A percentile compares a stretch with the other conserved stretches of the same genome.
These are phyloP conservation scores for Curvularia sp. DNA, from an alignment of 2,329 filamentous ascomycete genomes.

Conservation along the genomic window DNA sequence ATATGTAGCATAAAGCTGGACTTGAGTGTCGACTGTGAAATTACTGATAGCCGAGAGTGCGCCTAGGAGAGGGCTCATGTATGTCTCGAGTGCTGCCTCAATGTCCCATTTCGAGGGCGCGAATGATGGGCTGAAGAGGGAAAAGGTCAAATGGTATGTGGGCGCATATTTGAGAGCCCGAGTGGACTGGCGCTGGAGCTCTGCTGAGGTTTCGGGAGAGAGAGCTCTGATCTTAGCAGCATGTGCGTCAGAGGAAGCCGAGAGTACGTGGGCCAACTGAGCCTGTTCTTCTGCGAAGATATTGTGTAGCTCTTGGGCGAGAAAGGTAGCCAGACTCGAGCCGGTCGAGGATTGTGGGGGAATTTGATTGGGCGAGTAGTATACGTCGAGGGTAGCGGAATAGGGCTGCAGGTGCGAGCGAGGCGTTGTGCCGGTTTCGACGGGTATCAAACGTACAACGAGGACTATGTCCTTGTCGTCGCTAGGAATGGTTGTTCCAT, in stretches of 20 bases:
- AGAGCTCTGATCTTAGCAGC: constrained; percentile 60
- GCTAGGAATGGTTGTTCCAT: constrained; percentile 40
- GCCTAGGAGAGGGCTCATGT: constrained; percentile 81
- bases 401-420: constrained; percentile 72
- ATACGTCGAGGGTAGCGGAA: constrained; percentile 75
- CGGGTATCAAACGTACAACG: constrained; percentile 72
- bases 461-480: constrained; percentile 65
- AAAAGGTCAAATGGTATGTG: constrained; percentile 95
- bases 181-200: constrained; percentile 74
- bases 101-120: constrained; percentile 90
- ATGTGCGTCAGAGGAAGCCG: constrained; percentile 53
- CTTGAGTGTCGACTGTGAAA: constrained; percentile 94
- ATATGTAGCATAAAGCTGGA: constrained; percentile 85
- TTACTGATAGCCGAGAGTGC: constrained; percentile 85
- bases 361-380: constrained; percentile 73
- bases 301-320: constrained; percentile 77
- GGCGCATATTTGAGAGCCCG: constrained; percentile 89
- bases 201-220: constrained; percentile 51
- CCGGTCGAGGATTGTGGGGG: constrained; percentile 72
- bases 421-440: constrained; percentile 59
- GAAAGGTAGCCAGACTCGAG: constrained; percentile 76
- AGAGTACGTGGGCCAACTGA: constrained; percentile 65
- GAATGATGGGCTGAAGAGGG: constrained; percentile 82
- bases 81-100: constrained; percentile 77
- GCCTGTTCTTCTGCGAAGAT: constrained; percentile 89